Evolutionary conservation across 1,139 yeast genomes (phyloP).

Genomic region (Eremothecium gossypii): DNA sequence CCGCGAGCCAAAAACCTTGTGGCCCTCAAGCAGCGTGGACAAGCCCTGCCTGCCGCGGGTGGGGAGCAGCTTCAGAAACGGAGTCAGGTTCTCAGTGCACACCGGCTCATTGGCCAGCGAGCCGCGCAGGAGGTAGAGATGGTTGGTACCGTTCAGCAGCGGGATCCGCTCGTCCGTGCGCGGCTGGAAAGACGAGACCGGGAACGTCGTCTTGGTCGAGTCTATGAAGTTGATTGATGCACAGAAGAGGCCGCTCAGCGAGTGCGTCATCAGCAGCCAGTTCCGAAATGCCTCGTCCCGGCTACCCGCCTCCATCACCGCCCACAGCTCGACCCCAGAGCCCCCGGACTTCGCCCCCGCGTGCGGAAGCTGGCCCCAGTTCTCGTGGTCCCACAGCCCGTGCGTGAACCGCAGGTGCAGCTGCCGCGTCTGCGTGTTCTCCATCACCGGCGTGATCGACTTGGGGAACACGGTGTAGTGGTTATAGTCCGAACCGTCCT

Average conservation of each 20-base stretch:
- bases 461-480: constrained; percentile 76
- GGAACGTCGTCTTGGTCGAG: constrained; percentile 66
- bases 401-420: constrained; percentile 80
- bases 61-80: constrained; percentile 81
- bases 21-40: constrained; percentile 84
- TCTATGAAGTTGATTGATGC: constrained; percentile 90
- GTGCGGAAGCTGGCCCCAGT: constrained; percentile 77
- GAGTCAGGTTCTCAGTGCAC: constrained; percentile 95
- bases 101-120: constrained; percentile 93
- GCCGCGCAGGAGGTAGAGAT: constrained; percentile 60
- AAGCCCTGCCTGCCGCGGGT: constrained; percentile 90
- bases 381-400: constrained; percentile 91
- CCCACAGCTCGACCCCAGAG: constrained; percentile 92
- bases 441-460: constrained; percentile 68
- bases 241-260: constrained; percentile 86
- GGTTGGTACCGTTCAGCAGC: constrained; percentile 22
- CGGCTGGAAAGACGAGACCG: constrained; percentile 42
- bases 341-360: constrained; percentile 77
- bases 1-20: constrained; percentile 82
- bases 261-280: constrained; percentile 69
- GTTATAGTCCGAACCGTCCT: constrained; percentile 25
- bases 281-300: constrained; percentile 46
- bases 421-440: constrained; percentile 58
- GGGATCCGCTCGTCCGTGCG: constrained; percentile 20
- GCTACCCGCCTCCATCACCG: constrained; percentile 60